A percentile compares a stretch with the other conserved stretches of the same genome.
Conservation (phyloP, 805 yeast genomes). For the Maudiozyma turicensis region DNA sequence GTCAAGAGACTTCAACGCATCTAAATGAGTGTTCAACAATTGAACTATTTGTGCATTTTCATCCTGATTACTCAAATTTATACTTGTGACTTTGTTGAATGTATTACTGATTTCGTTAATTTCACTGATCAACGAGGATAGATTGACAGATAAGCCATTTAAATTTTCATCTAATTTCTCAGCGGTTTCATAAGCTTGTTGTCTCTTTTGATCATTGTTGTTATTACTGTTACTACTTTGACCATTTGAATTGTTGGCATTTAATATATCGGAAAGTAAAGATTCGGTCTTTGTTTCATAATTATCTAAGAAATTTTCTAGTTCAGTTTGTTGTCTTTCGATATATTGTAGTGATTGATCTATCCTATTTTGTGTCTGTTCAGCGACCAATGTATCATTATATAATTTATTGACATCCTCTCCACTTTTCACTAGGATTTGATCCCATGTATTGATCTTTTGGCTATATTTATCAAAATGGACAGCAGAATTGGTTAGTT, state of each 20-base stretch:
- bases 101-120: conserved; percentile 76
- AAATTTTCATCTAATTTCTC: conserved; percentile 74
- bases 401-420: conserved; percentile 72
- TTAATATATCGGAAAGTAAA: conserved; percentile 29
- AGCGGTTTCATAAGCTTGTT: conserved; percentile 80
- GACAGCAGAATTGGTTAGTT: conserved; percentile 60
- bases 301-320: conserved; percentile 70
- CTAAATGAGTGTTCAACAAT: conserved; percentile 78
- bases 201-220: conserved; percentile 70
- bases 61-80: conserved; percentile 28
- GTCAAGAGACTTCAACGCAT: conserved; percentile 82
- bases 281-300: conserved; percentile 48
- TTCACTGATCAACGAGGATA: conserved; percentile 66
- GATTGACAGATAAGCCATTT: conserved; percentile 66
- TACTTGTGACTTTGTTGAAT: conserved; percentile 50
- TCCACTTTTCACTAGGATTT: conserved; percentile 71
- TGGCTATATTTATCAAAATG: conserved; percentile 68
- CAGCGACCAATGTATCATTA: conserved; percentile 71
- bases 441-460: conserved; percentile 79
- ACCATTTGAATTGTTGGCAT: conserved; percentile 16
- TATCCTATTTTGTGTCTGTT: conserved; percentile 71
- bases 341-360: conserved; percentile 83
- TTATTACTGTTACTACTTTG: conserved; percentile 10
- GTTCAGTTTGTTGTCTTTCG: conserved; percentile 85
- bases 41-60: conserved; percentile 59